Base-by-base conservation (phyloP, 441 rosid genomes). In the Mallotus repandus region DNA sequence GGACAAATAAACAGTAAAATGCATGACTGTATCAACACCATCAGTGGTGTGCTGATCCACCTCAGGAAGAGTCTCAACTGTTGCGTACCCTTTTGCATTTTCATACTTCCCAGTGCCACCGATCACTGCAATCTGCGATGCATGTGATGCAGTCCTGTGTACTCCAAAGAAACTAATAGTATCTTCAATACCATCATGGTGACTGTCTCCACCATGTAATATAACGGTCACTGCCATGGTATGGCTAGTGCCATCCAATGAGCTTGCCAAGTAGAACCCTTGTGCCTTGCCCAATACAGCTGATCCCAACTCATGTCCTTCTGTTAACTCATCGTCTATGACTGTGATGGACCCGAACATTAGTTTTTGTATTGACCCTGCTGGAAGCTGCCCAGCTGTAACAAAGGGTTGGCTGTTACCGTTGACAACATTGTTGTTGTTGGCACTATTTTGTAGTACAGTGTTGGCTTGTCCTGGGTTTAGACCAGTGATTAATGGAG, bases 91-190 rank as follows among this genome's bases (percentile, higher is more conserved):
- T 11, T 68, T 73, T 8, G 84, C 86, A 29, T 79, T 49, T 67
- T 79, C 87, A 57, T 86, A 83, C 68, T 79, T 80, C 14, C 86
- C 89, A 0, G 84, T 83, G n/a, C 88, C 88, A 9, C 86, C 88
- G 32, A 86, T 78, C 43, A 86, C 76, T 9, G 86, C 86, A 12
- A 84, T 60, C 74, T 76, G 86, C 6, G 89, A 86, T 59, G 66
- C 83, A 1, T 73, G 71, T 2, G 77, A 57, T 0, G 83, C 81
- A 0, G 78, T 81, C 76, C 85, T 56, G 18, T 86, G 86, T 35
- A 86, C 85, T 41, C 89, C 88, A 19, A 86, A 84, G 58, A 86
- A 77, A 70, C 88, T 86, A n/a, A 84, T 74, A 5, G 79, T 80
- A 62, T 86, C 86, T 5, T 59, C 79, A n/a, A 25, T 49, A 1